Evolutionary conservation across 352 stramenopile genomes (phyloP).

Genomic region (Globisporangium spiculum): DNA sequence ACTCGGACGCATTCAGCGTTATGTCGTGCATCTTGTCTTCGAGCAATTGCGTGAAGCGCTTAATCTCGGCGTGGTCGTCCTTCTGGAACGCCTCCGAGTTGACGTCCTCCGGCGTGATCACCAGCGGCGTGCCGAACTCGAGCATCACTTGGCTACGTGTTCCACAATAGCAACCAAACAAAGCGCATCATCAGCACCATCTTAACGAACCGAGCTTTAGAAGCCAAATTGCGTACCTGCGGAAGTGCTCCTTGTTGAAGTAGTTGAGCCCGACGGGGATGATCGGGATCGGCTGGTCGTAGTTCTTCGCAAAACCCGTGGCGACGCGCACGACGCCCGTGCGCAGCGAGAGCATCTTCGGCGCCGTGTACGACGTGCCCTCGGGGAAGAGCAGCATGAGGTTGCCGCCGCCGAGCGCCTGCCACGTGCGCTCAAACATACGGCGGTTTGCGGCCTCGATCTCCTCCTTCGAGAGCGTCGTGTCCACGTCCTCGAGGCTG

Average conservation of each 20-base stretch:
- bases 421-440: slow-evolving; percentile 80
- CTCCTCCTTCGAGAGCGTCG: slow-evolving; percentile 56
- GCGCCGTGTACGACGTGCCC: slow-evolving; percentile 76
- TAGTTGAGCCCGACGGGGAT: slow-evolving; percentile 73
- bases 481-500: slow-evolving; percentile 60
- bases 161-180: not conserved
- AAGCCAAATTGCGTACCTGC: slow-evolving; percentile 23
- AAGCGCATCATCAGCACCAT: not conserved
- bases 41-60: slow-evolving; percentile 35
- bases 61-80: slow-evolving; percentile 38
- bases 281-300: slow-evolving; percentile 68
- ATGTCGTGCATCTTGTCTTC: slow-evolving; percentile 45
- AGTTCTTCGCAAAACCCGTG: slow-evolving; percentile 65
- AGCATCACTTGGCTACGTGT: slow-evolving; percentile 51
- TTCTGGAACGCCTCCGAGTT: slow-evolving; percentile 30
- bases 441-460: slow-evolving; percentile 52
- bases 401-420: slow-evolving; percentile 51
- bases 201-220: too few species aligned
- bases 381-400: slow-evolving; percentile 80
- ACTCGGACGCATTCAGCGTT: slow-evolving; percentile 65
- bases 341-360: slow-evolving; percentile 74
- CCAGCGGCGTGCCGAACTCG: slow-evolving; percentile 64
- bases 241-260: slow-evolving; percentile 84
- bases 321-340: slow-evolving; percentile 73
- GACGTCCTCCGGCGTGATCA: slow-evolving; percentile 37